These are phyloP conservation scores for Dictyostelium firmibasis DNA, from an alignment of 78 protist genomes.

Conservation along the genomic window DNA sequence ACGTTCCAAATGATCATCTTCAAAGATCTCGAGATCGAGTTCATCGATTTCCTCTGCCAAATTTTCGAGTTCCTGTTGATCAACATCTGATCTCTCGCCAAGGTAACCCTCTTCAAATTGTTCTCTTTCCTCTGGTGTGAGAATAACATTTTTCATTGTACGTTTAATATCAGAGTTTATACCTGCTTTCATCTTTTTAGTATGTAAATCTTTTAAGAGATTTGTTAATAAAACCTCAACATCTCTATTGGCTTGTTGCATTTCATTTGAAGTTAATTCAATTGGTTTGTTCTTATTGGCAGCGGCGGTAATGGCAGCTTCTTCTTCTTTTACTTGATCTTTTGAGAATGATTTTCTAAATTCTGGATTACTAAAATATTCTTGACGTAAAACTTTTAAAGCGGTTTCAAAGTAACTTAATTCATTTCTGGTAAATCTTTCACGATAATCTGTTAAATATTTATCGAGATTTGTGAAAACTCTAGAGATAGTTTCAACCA, in stretches of 20 bases:
- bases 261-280: neutral
- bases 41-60: neutral
- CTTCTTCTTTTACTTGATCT: neutral
- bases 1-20: neutral
- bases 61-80: neutral
- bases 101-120: neutral
- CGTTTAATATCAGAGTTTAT: neutral
- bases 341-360: neutral
- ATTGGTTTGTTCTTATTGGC: neutral
- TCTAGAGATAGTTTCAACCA: neutral
- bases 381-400: neutral
- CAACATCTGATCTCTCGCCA: neutral
- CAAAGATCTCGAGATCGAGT: neutral
- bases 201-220: neutral
- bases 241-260: neutral
- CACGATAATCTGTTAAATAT: neutral
- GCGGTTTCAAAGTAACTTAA: neutral
- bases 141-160: neutral
- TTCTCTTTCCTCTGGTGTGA: neutral
- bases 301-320: neutral
- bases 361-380: neutral
- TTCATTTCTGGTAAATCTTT: neutral
- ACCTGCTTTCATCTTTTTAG: neutral
- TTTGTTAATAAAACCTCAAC: neutral
- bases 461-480: neutral